A percentile compares a stretch with the other conserved stretches of the same genome.
These are phyloP conservation scores for Clavariopsis aquatica DNA, from an alignment of 495 filamentous ascomycete species.

Conservation along the genomic window DNA sequence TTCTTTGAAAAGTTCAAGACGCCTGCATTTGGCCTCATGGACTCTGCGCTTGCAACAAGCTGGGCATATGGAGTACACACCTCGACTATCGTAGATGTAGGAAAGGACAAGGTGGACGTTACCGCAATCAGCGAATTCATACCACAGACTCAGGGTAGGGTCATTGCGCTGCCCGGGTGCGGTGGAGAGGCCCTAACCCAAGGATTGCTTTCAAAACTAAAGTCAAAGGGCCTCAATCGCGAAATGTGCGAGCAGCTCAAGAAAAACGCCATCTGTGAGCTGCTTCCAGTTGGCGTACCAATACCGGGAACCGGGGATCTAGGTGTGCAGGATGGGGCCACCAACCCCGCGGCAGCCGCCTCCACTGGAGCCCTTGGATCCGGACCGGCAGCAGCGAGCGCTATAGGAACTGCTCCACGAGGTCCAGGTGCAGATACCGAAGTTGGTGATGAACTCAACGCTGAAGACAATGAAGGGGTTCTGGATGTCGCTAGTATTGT, in stretches of 20 bases:
- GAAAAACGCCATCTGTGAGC: slow-evolving; percentile 82
- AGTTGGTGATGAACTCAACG: slow-evolving; percentile 52
- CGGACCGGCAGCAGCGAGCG: slow-evolving; percentile 45
- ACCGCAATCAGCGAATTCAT: slow-evolving; percentile 80
- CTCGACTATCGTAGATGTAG: slow-evolving; percentile 85
- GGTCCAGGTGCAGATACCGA: slow-evolving; percentile 58
- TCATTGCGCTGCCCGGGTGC: slow-evolving; percentile 64
- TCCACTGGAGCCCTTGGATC: slow-evolving; percentile 54
- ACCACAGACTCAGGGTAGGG: slow-evolving; percentile 62
- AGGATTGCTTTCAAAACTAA: slow-evolving; percentile 67
- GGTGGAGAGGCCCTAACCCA: slow-evolving; percentile 91
- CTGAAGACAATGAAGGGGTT: slow-evolving; percentile 73
- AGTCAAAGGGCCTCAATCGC: slow-evolving; percentile 66
- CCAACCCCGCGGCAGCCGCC: slow-evolving; percentile 62
- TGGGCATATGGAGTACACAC: slow-evolving; percentile 78
- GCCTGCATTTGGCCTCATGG: slow-evolving; percentile 82
- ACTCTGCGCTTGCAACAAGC: slow-evolving; percentile 76
- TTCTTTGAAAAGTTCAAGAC: slow-evolving; percentile 97
- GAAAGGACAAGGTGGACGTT: slow-evolving; percentile 85
- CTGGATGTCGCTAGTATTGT: slow-evolving; percentile 94
- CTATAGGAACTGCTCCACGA: slow-evolving; percentile 48
- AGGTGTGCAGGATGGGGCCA: slow-evolving; percentile 49
- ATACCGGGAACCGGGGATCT: slow-evolving; percentile 55
- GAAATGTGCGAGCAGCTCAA: slow-evolving; percentile 98
- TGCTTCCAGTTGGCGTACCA: slow-evolving; percentile 68